Evolutionary conservation across 306 rosid species (phyloP), one percentile per base, ranked within the genome.

Genomic region (Citrullus amarus): DNA sequence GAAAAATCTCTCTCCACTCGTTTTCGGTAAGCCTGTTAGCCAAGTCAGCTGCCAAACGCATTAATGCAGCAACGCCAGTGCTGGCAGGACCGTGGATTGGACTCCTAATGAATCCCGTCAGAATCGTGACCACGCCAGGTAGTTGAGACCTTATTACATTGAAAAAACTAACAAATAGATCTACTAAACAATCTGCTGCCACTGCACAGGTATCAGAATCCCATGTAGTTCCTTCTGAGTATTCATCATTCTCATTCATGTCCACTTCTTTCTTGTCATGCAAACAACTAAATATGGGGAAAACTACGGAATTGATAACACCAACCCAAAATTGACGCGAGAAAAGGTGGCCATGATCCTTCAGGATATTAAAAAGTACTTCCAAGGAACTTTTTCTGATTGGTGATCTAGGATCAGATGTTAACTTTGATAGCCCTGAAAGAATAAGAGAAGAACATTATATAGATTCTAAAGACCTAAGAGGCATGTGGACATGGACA

Each of bases 351-450:
- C 99, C 99, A 43, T 95, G 99, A 87, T 95, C 99, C 90, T 88
- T 91, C 65, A 95, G 80, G 81, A 92, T 95, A 85, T 95, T 92
- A 81, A 95, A 95, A 83, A 95, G 97, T 80, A 95, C 97, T 88
- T 95, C 99, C 87, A 95, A 83, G 34, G 99, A 95, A 83, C 97
- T 93, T 93, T 88, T 95, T 90, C 97, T 88, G 83, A 95, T 92
- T 14, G 99, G 92, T 81, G 93, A 86, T 87, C 99, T 83, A 56
- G 97, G 93, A 87, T 95, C 99, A 51, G 90, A 89, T 46, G 99
- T 88, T 81, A 95, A 86, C 85, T 92, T 92, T 83, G 99, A 92
- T 88, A 95, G 79, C 82, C 99, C 99, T 95, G 90, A 72, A 86
- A 85, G 38, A 71, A 50, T 51, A 15, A 70, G 6, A 12, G 50